A percentile compares a stretch with the other conserved stretches of the same genome.
These are phyloP conservation scores for Mycena metata DNA, from an alignment of 768 basidiomycete genomes.

Conservation along the genomic window DNA sequence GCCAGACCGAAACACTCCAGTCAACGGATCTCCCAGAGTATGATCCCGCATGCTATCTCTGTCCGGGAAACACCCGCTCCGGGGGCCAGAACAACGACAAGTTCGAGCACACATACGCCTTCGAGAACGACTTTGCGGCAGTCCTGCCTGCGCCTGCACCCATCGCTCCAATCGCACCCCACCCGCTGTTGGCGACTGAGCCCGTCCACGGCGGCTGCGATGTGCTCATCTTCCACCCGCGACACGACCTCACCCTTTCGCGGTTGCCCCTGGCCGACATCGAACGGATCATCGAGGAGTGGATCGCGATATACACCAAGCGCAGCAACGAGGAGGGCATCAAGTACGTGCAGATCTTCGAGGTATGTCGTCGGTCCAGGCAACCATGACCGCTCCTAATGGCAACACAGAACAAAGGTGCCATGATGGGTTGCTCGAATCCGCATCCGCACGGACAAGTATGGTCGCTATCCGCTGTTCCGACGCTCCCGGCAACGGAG, in stretches of 20 bases:
- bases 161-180: slow-evolving; percentile 60
- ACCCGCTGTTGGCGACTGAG: slow-evolving; percentile 73
- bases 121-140: slow-evolving; percentile 89
- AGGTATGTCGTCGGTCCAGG: slow-evolving; percentile 62
- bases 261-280: slow-evolving; percentile 72
- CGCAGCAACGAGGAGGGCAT: slow-evolving; percentile 77
- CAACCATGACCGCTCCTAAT: background rate
- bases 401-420: slow-evolving; percentile 82
- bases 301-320: slow-evolving; percentile 74
- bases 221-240: slow-evolving; percentile 88
- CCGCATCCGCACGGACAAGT: slow-evolving; percentile 95
- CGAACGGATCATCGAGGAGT: slow-evolving; percentile 74
- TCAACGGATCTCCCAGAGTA: slow-evolving; percentile 66
- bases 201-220: slow-evolving; percentile 89
- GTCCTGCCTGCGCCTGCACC: slow-evolving; percentile 76
- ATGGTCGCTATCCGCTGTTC: slow-evolving; percentile 83
- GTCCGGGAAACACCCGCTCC: slow-evolving; percentile 85
- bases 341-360: slow-evolving; percentile 90
- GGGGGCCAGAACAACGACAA: slow-evolving; percentile 77
- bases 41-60: slow-evolving; percentile 86
- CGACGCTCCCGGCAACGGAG: slow-evolving; percentile 78
- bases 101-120: slow-evolving; percentile 78
- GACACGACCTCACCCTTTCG: slow-evolving; percentile 89
- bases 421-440: slow-evolving; percentile 96
- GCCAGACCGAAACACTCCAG: slow-evolving; percentile 82